A percentile compares a stretch with the other conserved stretches of the same genome.
These are phyloP conservation scores for Phaffomyces opuntiae DNA, from an alignment of 805 yeast genomes.

Conservation along the genomic window DNA sequence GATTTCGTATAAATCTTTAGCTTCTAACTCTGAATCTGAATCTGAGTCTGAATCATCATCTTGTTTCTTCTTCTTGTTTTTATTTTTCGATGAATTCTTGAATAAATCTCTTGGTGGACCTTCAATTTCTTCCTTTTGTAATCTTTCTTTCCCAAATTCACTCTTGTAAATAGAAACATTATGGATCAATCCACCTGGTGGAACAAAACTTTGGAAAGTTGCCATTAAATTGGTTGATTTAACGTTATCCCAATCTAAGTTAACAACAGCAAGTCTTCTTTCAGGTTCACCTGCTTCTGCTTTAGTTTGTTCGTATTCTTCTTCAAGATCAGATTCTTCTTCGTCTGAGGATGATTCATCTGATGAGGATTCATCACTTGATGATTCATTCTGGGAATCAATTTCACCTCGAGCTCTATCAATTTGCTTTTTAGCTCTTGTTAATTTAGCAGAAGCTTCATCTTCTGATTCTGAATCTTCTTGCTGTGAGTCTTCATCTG, in stretches of 20 bases:
- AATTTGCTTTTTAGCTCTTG: constrained; percentile 11
- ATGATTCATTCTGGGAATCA: constrained; percentile 30
- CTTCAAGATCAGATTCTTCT: constrained; percentile 31
- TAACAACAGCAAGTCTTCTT: constrained; percentile 78
- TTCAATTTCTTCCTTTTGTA: constrained; percentile 82
- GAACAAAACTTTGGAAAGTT: constrained; percentile 79
- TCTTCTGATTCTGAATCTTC: constrained; percentile 17
- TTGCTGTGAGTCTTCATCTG: constrained; percentile 10
- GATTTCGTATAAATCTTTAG: constrained; percentile 70
- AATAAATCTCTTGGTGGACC: constrained; percentile 92
- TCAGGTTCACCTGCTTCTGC: constrained; percentile 90
- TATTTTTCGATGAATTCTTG: constrained; percentile 28
- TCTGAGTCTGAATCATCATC: constrained; percentile 40
- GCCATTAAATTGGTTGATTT: constrained; percentile 83
- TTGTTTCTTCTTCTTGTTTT: constrained; percentile 33
- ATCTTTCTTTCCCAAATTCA: constrained; percentile 86
- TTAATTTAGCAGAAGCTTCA: constrained; percentile 1
- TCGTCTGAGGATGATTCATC: constrained; percentile 34
- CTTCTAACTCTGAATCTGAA: constrained; percentile 48
- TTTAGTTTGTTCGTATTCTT: constrained; percentile 40
- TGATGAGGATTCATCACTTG: constrained; percentile 27
- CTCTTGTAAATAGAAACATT: constrained; percentile 78
- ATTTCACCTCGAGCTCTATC: constrained; percentile 70
- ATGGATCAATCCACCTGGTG: constrained; percentile 59
- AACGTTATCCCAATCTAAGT: constrained; percentile 97